phyloP scores from a whole-genome alignment of 2,329 filamentous ascomycete genomes.

The Epichloe aotearoae region DNA sequence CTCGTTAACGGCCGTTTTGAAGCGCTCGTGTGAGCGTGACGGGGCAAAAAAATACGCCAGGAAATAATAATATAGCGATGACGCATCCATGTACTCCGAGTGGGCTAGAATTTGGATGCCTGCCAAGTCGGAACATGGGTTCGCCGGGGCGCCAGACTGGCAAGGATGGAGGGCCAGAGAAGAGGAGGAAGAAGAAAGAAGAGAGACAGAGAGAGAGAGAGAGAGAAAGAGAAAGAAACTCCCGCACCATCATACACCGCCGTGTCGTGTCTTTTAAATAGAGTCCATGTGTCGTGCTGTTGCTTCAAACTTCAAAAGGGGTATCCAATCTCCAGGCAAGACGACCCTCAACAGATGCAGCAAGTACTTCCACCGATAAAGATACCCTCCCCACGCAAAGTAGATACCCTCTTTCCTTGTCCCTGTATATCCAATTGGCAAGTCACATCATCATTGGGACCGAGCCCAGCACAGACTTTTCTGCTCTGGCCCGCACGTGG shows the following conservation, averaged over 20 bases:
- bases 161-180: background rate
- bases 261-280: too few species aligned
- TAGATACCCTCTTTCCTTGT: background rate
- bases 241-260: too few species aligned
- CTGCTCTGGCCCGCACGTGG: conserved; percentile 36
- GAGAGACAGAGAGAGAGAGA: background rate
- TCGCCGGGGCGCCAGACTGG: too few species aligned
- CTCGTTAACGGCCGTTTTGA: too few species aligned
- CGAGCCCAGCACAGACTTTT: conserved; percentile 32
- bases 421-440: background rate
- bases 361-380: background rate
- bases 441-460: background rate
- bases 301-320: background rate
- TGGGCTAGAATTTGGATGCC: too few species aligned
- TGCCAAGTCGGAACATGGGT: too few species aligned
- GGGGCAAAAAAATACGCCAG: too few species aligned
- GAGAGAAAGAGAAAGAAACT: too few species aligned
- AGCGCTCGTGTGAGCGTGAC: too few species aligned
- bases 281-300: background rate
- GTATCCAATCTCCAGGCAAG: background rate
- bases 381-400: background rate
- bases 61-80: too few species aligned
- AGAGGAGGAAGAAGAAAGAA: background rate
- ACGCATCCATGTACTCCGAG: too few species aligned
- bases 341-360: background rate